phyloP scores from a whole-genome alignment of 2,329 filamentous ascomycete genomes.

The Neoscytalidium dimidiatum region DNA sequence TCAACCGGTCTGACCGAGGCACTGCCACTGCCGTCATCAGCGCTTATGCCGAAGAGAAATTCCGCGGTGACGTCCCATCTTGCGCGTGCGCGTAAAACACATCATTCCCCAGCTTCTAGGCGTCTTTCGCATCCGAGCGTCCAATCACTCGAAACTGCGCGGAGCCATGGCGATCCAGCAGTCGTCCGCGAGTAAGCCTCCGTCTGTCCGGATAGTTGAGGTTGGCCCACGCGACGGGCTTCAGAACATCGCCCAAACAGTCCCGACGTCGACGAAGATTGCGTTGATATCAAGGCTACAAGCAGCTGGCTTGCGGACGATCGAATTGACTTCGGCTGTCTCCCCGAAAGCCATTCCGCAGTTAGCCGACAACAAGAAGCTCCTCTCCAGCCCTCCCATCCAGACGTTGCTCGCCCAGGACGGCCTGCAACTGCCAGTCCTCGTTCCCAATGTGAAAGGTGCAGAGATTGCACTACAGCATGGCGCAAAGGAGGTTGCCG shows the following conservation, averaged over 20 bases:
- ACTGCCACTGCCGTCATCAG: no score
- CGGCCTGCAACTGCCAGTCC: constrained; percentile 33
- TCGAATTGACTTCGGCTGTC: constrained; percentile 57
- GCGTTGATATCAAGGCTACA: constrained; percentile 51
- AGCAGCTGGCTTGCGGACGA: constrained; percentile 50
- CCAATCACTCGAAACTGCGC: no score
- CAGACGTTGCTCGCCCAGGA: background rate
- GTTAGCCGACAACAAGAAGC: constrained; percentile 19
- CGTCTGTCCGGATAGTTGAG: constrained; percentile 39
- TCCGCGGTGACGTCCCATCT: no score
- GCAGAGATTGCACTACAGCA: constrained; percentile 58
- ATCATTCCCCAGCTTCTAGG: no score
- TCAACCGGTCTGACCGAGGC: no score
- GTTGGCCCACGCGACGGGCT: constrained; percentile 56
- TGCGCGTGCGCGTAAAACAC: no score
- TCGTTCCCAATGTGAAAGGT: constrained; percentile 45
- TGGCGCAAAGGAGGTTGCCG: constrained; percentile 41
- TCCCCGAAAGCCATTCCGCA: constrained; percentile 58
- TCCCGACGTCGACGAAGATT: constrained; percentile 51
- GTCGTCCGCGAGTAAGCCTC: no score
- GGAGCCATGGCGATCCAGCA: no score
- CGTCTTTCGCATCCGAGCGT: no score
- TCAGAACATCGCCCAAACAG: constrained; percentile 55
- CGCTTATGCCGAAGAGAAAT: no score
- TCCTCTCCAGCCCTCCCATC: background rate